Evolutionary conservation across 495 filamentous ascomycete genomes (phyloP), one percentile per base, ranked within the genome.

Genomic region (Hyaloscypha variabilis): DNA sequence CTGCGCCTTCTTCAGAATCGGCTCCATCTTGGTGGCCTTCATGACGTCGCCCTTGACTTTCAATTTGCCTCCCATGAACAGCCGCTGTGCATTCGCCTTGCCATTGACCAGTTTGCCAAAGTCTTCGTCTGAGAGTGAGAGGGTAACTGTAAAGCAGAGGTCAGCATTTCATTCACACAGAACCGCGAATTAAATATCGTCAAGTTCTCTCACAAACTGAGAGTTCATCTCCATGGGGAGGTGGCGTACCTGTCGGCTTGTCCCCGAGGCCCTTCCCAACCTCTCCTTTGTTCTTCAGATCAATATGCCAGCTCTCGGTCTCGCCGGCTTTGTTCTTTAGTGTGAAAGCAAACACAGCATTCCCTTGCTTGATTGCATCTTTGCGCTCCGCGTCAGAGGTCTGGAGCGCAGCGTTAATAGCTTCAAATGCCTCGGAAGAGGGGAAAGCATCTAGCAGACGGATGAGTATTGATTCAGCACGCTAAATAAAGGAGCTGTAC

Each of bases 21-120:
- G 92, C 77, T 97, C 92, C 78, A 95, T 88, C 88, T 96, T 97
- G 52, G 95, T 97, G 26, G 95, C 95, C 87, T 96, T 96, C 96
- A 98, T 98, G 56, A 99, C 88, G 77, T 98, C 92, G 56, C 95
- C 95, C 86, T 93, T 96, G 73, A 98, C 87, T 89, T 97, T 99
- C 73, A 99, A 83, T 83, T 96, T 97, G 73, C 95, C 95, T 8
- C 84, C 84, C 93, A 99, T 97, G 82, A 98, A 99, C 63, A 99
- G 78, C 71, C 88, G 88, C 85, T 98, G 95, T 59, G 95, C 93
- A 69, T 97, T 94, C 73, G 90, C 92, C 84, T 96, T 93, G 71
- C 96, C 95, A 57, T 84, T 75, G 57, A 96, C 88, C 62, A 99
- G 85, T 73, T 86, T 86, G 29, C 78, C 83, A 70, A 99, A 99